Evolutionary conservation across 2,329 filamentous ascomycete genomes (phyloP).

Genomic region (Paecilomyces fulvus): DNA sequence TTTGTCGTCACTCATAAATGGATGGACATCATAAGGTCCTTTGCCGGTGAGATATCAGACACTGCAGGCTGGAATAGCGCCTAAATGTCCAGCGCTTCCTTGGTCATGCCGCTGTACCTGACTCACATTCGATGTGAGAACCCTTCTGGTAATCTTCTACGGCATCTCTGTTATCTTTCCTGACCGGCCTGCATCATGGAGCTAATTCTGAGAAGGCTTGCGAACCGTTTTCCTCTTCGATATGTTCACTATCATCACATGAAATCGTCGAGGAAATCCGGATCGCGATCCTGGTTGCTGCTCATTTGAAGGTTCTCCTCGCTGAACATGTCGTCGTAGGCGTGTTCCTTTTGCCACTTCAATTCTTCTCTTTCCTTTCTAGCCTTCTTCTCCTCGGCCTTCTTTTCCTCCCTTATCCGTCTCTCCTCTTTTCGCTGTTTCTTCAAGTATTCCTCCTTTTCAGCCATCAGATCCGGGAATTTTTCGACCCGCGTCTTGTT

Average conservation of each 20-base stretch:
- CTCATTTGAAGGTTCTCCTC: slow-evolving; percentile 69
- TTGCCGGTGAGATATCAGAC: background rate
- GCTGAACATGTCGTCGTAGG: slow-evolving; percentile 84
- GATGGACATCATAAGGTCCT: background rate
- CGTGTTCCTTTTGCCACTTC: slow-evolving; percentile 95
- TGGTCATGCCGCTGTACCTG: background rate
- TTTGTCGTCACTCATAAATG: background rate
- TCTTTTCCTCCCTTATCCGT: slow-evolving; percentile 31
- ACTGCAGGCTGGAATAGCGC: background rate
- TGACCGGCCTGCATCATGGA: background rate
- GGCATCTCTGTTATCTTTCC: background rate
- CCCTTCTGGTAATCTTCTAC: background rate
- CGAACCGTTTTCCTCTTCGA: background rate
- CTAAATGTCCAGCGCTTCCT: background rate
- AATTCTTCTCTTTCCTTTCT: slow-evolving; percentile 73
- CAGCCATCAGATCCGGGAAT: slow-evolving; percentile 71
- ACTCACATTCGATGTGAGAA: background rate
- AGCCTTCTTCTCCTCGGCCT: slow-evolving; percentile 33
- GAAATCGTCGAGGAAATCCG: slow-evolving; percentile 78
- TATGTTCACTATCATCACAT: slow-evolving; percentile 51
- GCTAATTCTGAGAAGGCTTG: background rate
- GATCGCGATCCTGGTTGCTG: slow-evolving; percentile 77
- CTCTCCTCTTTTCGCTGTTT: slow-evolving; percentile 63
- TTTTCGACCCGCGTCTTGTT: slow-evolving; percentile 94
- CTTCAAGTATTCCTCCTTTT: slow-evolving; percentile 68